phyloP scores from a whole-genome alignment of 75 land plant species.

The Pinus albicaulis region DNA sequence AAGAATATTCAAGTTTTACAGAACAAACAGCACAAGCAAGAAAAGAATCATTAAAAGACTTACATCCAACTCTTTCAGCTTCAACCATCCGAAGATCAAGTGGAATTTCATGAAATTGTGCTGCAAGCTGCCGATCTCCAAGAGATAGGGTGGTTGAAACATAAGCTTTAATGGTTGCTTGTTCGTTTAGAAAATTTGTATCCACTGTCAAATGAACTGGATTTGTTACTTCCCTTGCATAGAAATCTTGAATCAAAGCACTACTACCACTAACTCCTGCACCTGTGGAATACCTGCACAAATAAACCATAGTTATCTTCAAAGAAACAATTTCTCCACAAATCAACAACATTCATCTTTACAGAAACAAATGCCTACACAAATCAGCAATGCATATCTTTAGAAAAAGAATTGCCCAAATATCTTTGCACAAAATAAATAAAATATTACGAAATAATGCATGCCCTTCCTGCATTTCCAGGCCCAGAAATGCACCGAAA shows the following conservation, averaged over 20 bases:
- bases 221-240: conserved; percentile 77
- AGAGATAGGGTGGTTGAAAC: conserved; percentile 74
- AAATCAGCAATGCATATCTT: too few relatives aligned
- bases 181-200: conserved; percentile 71
- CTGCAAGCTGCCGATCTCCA: conserved; percentile 91
- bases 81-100: conserved; percentile 92
- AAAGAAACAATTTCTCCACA: too few relatives aligned
- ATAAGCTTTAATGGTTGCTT: conserved; percentile 75
- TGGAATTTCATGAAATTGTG: conserved; percentile 96
- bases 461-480: not conserved
- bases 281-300: conserved; percentile 93
- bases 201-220: conserved; percentile 95
- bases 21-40: not conserved
- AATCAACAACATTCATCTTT: too few relatives aligned
- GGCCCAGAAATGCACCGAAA: too few relatives aligned
- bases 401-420: too few relatives aligned
- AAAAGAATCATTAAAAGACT: conserved; percentile 10
- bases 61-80: conserved; percentile 98
- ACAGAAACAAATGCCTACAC: too few relatives aligned
- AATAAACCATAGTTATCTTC: not conserved
- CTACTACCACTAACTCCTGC: conserved; percentile 88
- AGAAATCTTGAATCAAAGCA: conserved; percentile 96
- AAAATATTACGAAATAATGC: not conserved
- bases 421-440: not conserved
- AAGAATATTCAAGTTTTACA: not conserved